Base-by-base conservation (phyloP, 2,329 filamentous ascomycete species). In the Pochonia chlamydosporia region DNA sequence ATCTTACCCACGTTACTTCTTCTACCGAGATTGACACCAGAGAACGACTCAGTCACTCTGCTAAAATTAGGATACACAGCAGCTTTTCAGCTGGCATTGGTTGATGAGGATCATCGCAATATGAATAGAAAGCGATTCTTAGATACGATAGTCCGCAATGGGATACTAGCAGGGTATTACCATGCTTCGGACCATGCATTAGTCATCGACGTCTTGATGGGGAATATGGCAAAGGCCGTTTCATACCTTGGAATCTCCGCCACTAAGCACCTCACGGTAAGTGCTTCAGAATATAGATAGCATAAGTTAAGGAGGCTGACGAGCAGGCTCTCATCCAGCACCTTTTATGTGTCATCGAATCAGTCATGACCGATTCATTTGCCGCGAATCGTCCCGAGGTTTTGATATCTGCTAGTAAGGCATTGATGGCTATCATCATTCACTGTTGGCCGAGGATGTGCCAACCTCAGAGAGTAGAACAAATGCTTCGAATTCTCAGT, bases 21-120 rank as follows among this genome's bases (percentile, higher is more conserved):
- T 56, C 73, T 96, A 5, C 91, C 92, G 1, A 81, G 76, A 11
- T 70, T 95, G 36, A 96, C 89, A 0, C 82, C 87, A 1, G 85
- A 88, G 57, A 61, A 74, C 0, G 86, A 93, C 47, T 87, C 87
- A 4, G 59, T 86, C 2, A 58, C 60, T 2, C 68, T 96, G 3
- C 74, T 96, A 1, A 59, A 64, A 5, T 72, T 75, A 6, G 81
- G 85, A 1, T 95, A 90, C 54, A 72, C 76, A 7, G 82, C 83
- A 2, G 71, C 95, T 3, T 66, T 86, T 16, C 67, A 69, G 0
- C 73, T 96, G 5, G 76, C 62, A 20, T 52, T 59, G 42, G 43
- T 57, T 7, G 53, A 62, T 18, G 40, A 58, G 16, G 48, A 60
- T 31, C 36, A 56, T 50, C n/a, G 63, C 54, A 54, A 31, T 43